Evolutionary conservation across 768 basidiomycete species (phyloP).

Genomic region (Lepiota subincarnata): DNA sequence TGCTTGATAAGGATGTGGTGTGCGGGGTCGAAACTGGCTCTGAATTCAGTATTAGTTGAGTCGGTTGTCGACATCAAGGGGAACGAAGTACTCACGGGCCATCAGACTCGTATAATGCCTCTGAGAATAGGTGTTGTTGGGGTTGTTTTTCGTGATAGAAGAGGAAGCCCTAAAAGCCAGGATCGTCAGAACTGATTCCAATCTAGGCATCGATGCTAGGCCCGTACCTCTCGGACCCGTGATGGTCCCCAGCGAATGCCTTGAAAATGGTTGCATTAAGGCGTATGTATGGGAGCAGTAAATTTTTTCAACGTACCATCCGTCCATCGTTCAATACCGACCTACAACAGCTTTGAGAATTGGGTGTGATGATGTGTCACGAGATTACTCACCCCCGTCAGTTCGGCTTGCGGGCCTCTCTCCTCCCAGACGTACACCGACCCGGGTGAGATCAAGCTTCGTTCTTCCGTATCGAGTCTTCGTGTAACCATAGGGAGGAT

Average conservation of each 20-base stretch:
- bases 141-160: constrained; percentile 78
- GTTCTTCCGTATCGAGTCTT: constrained; percentile 72
- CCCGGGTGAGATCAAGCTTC: constrained; percentile 66
- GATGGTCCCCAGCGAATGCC: constrained; percentile 78
- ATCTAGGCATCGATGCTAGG: not conserved
- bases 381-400: constrained; percentile 55
- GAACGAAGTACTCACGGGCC: constrained; percentile 19
- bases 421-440: constrained; percentile 87
- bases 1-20: constrained; percentile 63
- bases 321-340: constrained; percentile 81
- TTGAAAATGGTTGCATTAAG: constrained; percentile 17
- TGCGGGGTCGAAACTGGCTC: constrained; percentile 28
- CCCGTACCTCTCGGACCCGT: constrained; percentile 65
- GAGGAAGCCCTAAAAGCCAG: constrained; percentile 58
- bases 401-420: constrained; percentile 64
- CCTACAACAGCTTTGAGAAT: constrained; percentile 32
- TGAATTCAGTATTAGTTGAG: constrained; percentile 11
- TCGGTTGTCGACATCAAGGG: not conserved
- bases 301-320: constrained; percentile 42
- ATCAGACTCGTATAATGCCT: constrained; percentile 36
- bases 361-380: not conserved
- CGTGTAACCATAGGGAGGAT: constrained; percentile 78
- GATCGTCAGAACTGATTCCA: constrained; percentile 5
- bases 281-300: not conserved
- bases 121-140: constrained; percentile 42